phyloP scores from a whole-genome alignment of 306 rosid genomes.

The Ammopiptanthus mongolicus region DNA sequence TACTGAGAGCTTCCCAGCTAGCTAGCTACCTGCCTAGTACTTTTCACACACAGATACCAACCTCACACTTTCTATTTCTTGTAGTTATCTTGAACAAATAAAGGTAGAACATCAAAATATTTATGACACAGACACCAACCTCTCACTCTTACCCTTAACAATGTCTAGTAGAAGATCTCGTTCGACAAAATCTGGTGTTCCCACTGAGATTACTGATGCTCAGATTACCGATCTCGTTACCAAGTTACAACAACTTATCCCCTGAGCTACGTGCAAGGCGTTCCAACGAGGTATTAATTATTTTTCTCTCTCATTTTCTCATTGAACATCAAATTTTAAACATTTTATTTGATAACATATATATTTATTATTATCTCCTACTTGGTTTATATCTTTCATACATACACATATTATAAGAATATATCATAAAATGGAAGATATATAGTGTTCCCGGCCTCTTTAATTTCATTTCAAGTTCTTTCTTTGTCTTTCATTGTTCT shows the following conservation, averaged over 20 bases:
- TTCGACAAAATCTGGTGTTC: conserved; percentile 55
- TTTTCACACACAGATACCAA: background rate
- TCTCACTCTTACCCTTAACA: background rate
- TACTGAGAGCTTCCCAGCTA: no score
- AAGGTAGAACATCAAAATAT: background rate
- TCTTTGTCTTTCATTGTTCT: no score
- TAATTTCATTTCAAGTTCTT: no score
- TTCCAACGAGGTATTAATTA: conserved; percentile 59
- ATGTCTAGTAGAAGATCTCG: conserved; percentile 90
- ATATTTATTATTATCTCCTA: no score
- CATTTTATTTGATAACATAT: no score
- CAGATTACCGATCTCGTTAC: conserved; percentile 89
- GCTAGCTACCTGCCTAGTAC: background rate
- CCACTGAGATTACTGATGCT: conserved; percentile 62
- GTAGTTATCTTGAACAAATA: background rate
- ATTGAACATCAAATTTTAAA: background rate
- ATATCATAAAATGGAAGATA: no score
- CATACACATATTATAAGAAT: no score
- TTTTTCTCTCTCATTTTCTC: background rate
- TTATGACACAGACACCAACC: conserved; percentile 18
- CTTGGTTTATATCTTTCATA: no score
- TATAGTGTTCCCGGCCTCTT: no score
- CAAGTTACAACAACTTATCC: conserved; percentile 75
- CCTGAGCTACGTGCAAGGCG: conserved; percentile 76
- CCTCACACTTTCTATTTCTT: background rate